Evolutionary conservation across 768 basidiomycete genomes (phyloP), one percentile per base, ranked within the genome.

Genomic region (Psilocybe tampanensis): DNA sequence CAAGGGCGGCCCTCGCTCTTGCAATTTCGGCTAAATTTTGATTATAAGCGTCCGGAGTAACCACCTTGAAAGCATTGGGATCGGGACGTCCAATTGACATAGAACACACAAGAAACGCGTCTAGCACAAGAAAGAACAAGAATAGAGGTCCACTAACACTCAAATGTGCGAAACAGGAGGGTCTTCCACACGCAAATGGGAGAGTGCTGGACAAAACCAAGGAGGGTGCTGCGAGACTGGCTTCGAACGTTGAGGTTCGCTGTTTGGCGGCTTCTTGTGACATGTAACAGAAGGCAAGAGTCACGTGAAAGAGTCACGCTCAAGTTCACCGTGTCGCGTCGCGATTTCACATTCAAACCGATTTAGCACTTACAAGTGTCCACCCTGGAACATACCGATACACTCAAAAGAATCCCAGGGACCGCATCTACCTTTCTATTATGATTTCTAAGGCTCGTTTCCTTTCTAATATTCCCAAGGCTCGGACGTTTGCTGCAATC

Each of bases 401-500:
- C 4, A 29, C 29, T 29, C 15, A 13, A 39, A 39, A 13, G 6
- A n/a, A n/a, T n/a, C 4, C 12, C 36, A 13, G 13, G 12, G n/a
- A 3, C 36, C 36, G 12, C 15, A 15, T 13, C 6, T 15, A 13
- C 3, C n/a, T 13, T 15, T 5, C n/a, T 6, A 3, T n/a, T 13
- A 48, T 48, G 47, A 11, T 48, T 5, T 48, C 47, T n/a, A 9
- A 48, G 12, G 24, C 47, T 18, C 47, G 12, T 48, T 12, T 48
- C 4, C 26, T 33, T 19, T 24, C 24, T 15, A 48, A 24, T 32
- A 19, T 24, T 2, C 29, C 18, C 22, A 22, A 24, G 43, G 61
- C 62, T 51, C 81, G 84, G 44, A 60, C 73, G 29, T 80, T 81
- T 52, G 82, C 86, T 17, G 77, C 84, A 5, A 66, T 82, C 54